Percentiles rank a stretch among this genome's conserved stretches.
Conservation (phyloP, 2,329 filamentous ascomycete genomes). For the Talaromyces sp. region DNA sequence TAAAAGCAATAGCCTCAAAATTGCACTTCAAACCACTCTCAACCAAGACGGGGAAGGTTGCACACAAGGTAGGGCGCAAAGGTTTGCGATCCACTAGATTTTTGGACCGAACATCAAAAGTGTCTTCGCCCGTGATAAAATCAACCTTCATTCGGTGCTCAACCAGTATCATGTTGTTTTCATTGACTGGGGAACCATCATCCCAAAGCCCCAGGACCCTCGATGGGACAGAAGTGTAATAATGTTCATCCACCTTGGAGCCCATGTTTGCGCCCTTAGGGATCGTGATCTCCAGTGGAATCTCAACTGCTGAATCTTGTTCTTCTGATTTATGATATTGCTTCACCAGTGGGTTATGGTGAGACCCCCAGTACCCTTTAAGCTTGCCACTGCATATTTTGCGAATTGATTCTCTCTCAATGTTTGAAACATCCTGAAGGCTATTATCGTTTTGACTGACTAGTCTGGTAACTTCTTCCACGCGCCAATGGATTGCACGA, state of each 20-base stretch:
- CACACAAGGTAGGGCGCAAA: slow-evolving; percentile 3
- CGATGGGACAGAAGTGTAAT: not conserved
- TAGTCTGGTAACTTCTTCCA: slow-evolving; percentile 17
- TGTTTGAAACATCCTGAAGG: not conserved
- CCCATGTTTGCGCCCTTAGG: slow-evolving; percentile 1
- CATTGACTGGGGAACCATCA: not conserved
- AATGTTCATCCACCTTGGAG: slow-evolving; percentile 2
- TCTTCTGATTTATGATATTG: slow-evolving; percentile 1
- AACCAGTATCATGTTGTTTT: slow-evolving; percentile 4
- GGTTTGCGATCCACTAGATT: slow-evolving; percentile 16
- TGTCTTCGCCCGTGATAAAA: slow-evolving; percentile 14
- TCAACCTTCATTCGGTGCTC: slow-evolving; percentile 17
- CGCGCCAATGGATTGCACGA: slow-evolving; percentile 14
- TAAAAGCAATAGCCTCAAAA: slow-evolving; percentile 2
- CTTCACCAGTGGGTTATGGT: slow-evolving; percentile 5
- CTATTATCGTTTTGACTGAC: not conserved
- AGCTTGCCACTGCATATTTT: slow-evolving; percentile 10
- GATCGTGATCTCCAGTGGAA: slow-evolving; percentile 7
- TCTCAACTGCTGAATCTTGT: slow-evolving; percentile 8
- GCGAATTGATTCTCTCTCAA: not conserved
- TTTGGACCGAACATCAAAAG: slow-evolving; percentile 6
- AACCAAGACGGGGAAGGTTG: slow-evolving; percentile 13
- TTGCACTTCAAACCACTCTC: not conserved
- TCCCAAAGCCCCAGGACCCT: not conserved
- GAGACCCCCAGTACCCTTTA: slow-evolving; percentile 16